phyloP scores from a whole-genome alignment of 225 moss, liverwort and hornwort genomes.

The Marchantia paleacea region DNA sequence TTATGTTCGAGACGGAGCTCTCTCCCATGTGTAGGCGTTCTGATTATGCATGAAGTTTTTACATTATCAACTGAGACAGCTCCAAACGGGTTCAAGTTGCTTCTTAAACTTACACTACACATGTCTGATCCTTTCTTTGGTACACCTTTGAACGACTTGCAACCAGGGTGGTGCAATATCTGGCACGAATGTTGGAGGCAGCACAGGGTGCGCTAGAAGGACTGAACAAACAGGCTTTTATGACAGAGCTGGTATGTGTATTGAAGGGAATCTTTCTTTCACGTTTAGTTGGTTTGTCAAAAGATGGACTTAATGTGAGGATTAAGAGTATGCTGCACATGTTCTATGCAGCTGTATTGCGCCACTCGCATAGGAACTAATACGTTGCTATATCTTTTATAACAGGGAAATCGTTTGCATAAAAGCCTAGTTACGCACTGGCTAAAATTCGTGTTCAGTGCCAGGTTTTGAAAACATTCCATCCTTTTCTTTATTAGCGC shows the following conservation, averaged over 20 bases:
- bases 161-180: slow-evolving; percentile 76
- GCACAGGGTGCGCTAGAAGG: slow-evolving; percentile 80
- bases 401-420: slow-evolving; percentile 76
- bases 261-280: neutral
- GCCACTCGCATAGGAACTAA: neutral
- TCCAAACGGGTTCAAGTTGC: neutral
- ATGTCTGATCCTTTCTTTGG: neutral
- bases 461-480: slow-evolving; percentile 48
- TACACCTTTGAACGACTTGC: neutral
- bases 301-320: neutral
- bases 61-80: neutral
- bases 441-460: slow-evolving; percentile 73
- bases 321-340: neutral
- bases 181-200: slow-evolving; percentile 79
- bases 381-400: neutral
- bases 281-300: neutral
- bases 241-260: slow-evolving; percentile 78
- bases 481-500: neutral
- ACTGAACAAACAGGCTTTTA: slow-evolving; percentile 89
- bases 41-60: neutral
- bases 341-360: neutral
- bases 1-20: neutral
- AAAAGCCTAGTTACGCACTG: slow-evolving; percentile 65
- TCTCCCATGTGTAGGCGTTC: no score
- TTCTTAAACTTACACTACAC: neutral